Conservation (phyloP, 2,329 filamentous ascomycete species). For the Penicillium rolfsii region DNA sequence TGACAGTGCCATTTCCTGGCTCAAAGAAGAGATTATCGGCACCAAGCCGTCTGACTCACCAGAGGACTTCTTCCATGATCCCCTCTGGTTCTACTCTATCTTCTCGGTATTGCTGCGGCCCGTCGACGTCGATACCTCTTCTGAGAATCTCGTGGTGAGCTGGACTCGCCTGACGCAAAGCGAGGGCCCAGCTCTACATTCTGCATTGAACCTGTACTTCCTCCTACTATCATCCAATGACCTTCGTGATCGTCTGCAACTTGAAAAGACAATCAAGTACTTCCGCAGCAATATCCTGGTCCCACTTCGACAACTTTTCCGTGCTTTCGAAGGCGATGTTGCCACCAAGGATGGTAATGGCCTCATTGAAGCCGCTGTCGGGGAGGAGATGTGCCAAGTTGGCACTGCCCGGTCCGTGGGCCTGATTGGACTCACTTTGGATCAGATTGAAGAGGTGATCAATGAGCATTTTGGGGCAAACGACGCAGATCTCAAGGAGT, state of each 20-base stretch:
- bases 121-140: constrained; percentile 45
- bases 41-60: constrained; percentile 26
- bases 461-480: constrained; percentile 34
- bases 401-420: constrained; percentile 43
- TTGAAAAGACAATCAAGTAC: constrained; percentile 42
- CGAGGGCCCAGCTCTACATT: constrained; percentile 54
- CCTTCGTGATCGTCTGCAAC: constrained; percentile 52
- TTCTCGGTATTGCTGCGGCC: constrained; percentile 58
- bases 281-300: constrained; percentile 39
- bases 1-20: constrained; percentile 62
- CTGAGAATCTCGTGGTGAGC: constrained; percentile 43
- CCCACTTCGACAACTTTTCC: constrained; percentile 39
- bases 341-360: constrained; percentile 42
- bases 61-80: constrained; percentile 40
- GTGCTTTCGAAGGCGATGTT: constrained; percentile 38
- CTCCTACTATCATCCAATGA: constrained; percentile 56
- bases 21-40: constrained; percentile 62
- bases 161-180: constrained; percentile 57
- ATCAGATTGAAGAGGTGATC: constrained; percentile 41
- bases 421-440: constrained; percentile 36
- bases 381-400: constrained; percentile 38
- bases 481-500: constrained; percentile 34
- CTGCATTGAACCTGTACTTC: constrained; percentile 63
- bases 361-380: constrained; percentile 39
- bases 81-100: constrained; percentile 46